Evolutionary conservation across 345 rosid species (phyloP), one percentile per base, ranked within the genome.

Genomic region (Arabis hirsuta): DNA sequence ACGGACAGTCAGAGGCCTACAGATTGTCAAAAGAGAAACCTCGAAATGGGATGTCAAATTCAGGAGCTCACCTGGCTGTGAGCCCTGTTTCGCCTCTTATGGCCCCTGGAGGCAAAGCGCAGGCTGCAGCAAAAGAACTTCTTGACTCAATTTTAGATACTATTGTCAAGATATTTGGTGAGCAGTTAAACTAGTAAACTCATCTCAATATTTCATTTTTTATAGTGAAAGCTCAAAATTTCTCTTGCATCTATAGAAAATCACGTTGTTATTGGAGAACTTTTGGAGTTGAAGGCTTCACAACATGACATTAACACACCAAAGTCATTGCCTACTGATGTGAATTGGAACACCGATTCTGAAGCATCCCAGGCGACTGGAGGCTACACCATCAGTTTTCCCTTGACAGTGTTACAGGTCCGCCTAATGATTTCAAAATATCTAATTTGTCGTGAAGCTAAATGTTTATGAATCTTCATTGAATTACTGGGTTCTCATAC

Each of bases 51-150:
- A 83, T 82, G 72, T 81, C 89, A 47, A 66, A 65, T 61, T 83
- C 83, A 67, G 95, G 85, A 62, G 81, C 85, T 72, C 84, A 91
- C 69, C 74, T 85, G 79, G 87, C 98, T 72, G 96, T 88, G 73
- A 95, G 98, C 81, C 99, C 99, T 60, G 99, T 91, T 61, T 95
- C 99, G 1, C 84, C 96, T 55, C 81, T 88, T 67, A 91, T 95
- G 99, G 96, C 96, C 80, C 99, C 99, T 73, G 75, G 83, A 64
- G 99, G 99, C 63, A 95, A 86, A 82, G 98, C 97, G 45, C 99
- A 95, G 84, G 77, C 78, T 79, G 86, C 98, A 59, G 87, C 97
- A 27, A 91, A 81, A 77, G 96, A 88, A 76, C 96, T 95, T 79
- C 96, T 95, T 69, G 87, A 90, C 87, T 91, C 97, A 70, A 82